phyloP scores from a whole-genome alignment of 257 asterid genomes.

The Craterostigma plantagineum region DNA sequence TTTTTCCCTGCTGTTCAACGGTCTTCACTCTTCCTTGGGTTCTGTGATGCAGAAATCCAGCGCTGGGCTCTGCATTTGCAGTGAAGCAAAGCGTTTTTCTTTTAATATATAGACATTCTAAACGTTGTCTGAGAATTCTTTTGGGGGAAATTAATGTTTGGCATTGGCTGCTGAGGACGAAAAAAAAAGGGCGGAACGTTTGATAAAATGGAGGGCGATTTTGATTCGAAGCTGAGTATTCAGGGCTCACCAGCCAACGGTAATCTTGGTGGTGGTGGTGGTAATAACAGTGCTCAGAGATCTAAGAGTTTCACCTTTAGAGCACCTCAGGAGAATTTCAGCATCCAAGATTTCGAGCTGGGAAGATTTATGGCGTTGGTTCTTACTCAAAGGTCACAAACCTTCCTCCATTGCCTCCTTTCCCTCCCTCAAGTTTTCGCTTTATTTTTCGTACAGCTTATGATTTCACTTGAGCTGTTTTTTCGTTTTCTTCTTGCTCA shows the following conservation, averaged over 20 bases:
- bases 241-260: too few species aligned
- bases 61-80: conserved; percentile 22
- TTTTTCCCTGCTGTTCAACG: conserved; percentile 38
- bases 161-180: too few species aligned
- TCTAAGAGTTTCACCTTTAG: conserved; percentile 3
- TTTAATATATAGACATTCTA: conserved; percentile 9
- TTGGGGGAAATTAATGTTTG: conserved; percentile 1
- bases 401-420: too few species aligned
- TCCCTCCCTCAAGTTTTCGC: too few species aligned
- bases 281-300: background rate
- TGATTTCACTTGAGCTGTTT: too few species aligned
- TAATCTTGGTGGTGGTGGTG: too few species aligned
- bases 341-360: conserved; percentile 2
- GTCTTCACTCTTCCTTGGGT: conserved; percentile 38
- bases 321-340: conserved; percentile 5
- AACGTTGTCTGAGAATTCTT: background rate
- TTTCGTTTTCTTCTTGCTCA: background rate
- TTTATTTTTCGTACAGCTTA: too few species aligned
- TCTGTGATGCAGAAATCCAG: conserved; percentile 30
- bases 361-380: conserved; percentile 6
- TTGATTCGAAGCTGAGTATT: conserved; percentile 5
- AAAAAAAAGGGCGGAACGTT: background rate
- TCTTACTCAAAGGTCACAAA: conserved; percentile 4
- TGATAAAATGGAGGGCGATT: conserved; percentile 1
- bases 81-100: conserved; percentile 15